These are phyloP conservation scores for Coelastrella sp. DNA, from an alignment of 139 green algal species.

Conservation along the genomic window DNA sequence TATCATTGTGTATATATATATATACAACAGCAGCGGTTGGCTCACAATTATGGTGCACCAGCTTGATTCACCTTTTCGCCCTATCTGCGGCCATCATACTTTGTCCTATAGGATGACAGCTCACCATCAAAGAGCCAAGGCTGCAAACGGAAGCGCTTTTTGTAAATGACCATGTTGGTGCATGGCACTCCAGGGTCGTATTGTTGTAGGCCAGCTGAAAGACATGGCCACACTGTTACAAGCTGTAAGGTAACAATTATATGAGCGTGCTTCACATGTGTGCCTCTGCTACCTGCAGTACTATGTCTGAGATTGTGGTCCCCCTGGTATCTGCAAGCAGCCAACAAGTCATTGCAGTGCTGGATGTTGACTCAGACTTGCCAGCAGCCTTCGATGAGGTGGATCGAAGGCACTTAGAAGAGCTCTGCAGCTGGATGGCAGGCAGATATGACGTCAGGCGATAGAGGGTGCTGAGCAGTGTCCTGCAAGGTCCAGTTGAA, in stretches of 20 bases:
- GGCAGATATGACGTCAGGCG: neutral
- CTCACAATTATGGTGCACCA: neutral
- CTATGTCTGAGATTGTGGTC: slow-evolving; percentile 68
- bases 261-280: neutral
- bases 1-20: neutral
- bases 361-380: slow-evolving; percentile 69
- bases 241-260: neutral
- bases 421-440: slow-evolving; percentile 48
- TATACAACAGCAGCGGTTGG: neutral
- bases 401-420: slow-evolving; percentile 52
- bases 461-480: too few relatives aligned
- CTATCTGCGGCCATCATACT: too few relatives aligned
- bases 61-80: too few relatives aligned
- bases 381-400: slow-evolving; percentile 51
- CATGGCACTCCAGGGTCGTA: too few relatives aligned
- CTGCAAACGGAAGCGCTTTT: too few relatives aligned
- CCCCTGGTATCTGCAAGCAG: slow-evolving; percentile 47
- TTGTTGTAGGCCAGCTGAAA: too few relatives aligned
- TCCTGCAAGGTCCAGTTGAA: too few relatives aligned
- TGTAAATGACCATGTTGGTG: too few relatives aligned
- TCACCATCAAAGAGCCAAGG: too few relatives aligned
- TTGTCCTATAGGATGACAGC: too few relatives aligned
- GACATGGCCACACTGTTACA: too few relatives aligned
- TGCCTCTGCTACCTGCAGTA: slow-evolving; percentile 38
- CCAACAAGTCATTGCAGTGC: slow-evolving; percentile 59